phyloP scores from a whole-genome alignment of 78 protist genomes.

The Salpingoeca rosetta region DNA sequence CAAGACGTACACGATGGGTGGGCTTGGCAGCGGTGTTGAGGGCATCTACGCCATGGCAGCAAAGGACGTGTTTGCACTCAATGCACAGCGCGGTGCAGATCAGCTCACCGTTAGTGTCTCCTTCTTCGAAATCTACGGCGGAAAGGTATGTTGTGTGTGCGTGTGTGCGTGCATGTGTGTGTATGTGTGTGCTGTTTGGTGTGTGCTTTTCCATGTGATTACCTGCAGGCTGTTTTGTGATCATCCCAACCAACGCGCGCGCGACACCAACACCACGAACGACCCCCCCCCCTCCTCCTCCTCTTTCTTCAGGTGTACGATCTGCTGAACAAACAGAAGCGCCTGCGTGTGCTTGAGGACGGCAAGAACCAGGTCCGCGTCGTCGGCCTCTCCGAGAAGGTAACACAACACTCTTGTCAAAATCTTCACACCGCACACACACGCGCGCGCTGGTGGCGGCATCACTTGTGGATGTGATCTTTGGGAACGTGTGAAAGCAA shows the following conservation, averaged over 20 bases:
- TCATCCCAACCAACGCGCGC: too few relatives aligned
- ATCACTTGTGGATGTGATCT: too few relatives aligned
- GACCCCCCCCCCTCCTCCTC: not conserved
- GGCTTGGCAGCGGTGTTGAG: constrained; percentile 37
- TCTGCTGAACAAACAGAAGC: constrained; percentile 60
- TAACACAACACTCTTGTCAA: too few relatives aligned
- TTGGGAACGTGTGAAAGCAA: too few relatives aligned
- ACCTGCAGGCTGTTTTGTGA: too few relatives aligned
- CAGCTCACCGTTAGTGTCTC: constrained; percentile 31
- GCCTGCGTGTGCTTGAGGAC: constrained; percentile 67
- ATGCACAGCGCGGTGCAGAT: not conserved
- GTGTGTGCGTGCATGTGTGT: too few relatives aligned
- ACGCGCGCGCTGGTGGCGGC: too few relatives aligned
- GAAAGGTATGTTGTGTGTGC: constrained; percentile 20
- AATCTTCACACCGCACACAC: too few relatives aligned
- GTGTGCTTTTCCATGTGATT: too few relatives aligned
- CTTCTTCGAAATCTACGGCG: constrained; percentile 87
- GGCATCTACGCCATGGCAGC: constrained; percentile 72
- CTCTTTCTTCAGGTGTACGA: constrained; percentile 49
- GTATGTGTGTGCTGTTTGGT: too few relatives aligned
- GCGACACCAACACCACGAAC: too few relatives aligned
- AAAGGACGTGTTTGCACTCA: constrained; percentile 55
- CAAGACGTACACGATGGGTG: constrained; percentile 63
- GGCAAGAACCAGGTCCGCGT: constrained; percentile 63
- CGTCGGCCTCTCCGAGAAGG: constrained; percentile 64